These are phyloP conservation scores for Eremochloa ophiuroides DNA, from an alignment of 176 grass and related monocot species.

Conservation along the genomic window DNA sequence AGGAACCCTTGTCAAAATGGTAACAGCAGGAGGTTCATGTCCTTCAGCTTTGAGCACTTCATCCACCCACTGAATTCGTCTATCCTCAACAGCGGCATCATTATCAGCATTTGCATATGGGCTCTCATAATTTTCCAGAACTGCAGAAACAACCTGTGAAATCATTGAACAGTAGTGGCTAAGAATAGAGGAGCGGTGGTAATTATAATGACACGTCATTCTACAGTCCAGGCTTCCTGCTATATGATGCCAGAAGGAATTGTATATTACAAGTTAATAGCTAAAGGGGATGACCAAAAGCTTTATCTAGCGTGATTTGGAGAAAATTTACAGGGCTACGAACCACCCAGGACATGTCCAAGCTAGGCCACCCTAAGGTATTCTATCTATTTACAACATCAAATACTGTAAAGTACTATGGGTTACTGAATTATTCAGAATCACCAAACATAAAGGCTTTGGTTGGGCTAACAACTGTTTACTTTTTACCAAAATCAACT, in stretches of 20 bases:
- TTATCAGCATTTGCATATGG: constrained; percentile 58
- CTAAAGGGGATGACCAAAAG: background rate
- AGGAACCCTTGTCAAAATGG: constrained; percentile 58
- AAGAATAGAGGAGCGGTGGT: background rate
- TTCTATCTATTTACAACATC: background rate
- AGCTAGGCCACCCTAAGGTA: background rate
- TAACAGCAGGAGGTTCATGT: constrained; percentile 37
- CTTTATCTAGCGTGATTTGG: background rate
- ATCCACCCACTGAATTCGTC: constrained; percentile 45
- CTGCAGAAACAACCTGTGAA: constrained; percentile 78
- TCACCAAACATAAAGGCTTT: background rate
- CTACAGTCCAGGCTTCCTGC: background rate
- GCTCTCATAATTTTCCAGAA: constrained; percentile 85
- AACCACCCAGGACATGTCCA: background rate
- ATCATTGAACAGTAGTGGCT: constrained; percentile 24
- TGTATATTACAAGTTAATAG: background rate
- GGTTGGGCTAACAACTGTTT: background rate
- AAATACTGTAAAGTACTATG: background rate
- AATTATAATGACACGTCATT: constrained; percentile 6
- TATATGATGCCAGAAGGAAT: background rate
- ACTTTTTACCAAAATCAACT: background rate
- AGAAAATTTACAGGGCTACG: background rate
- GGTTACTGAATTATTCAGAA: background rate
- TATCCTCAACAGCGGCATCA: constrained; percentile 31
- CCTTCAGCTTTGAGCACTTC: constrained; percentile 74